Conservation (phyloP, 768 basidiomycete genomes). For the Phylloporus rhodoxanthus region DNA sequence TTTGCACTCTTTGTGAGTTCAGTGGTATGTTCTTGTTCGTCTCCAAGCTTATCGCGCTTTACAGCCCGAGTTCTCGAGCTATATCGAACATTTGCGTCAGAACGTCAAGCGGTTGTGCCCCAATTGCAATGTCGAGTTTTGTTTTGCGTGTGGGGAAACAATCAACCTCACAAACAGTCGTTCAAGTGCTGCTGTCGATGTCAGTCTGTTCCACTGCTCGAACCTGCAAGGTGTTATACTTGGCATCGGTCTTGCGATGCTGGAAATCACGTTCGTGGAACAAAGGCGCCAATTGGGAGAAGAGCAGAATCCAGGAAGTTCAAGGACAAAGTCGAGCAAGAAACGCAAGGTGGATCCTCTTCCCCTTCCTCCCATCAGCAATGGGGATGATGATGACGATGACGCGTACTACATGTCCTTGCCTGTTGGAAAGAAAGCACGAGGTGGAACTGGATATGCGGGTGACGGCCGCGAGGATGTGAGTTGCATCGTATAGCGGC, state of each 20-base stretch:
- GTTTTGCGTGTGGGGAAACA: slow-evolving; percentile 73
- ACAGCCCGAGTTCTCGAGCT: slow-evolving; percentile 68
- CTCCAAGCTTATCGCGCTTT: slow-evolving; percentile 8
- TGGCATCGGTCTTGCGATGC: slow-evolving; percentile 84
- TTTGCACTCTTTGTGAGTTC: slow-evolving; percentile 73
- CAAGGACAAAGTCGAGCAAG: slow-evolving; percentile 34
- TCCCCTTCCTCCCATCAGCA: slow-evolving; percentile 12
- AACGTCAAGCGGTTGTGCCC: slow-evolving; percentile 59
- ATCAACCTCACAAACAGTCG: slow-evolving; percentile 42
- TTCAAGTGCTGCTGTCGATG: slow-evolving; percentile 41
- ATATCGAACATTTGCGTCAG: slow-evolving; percentile 56
- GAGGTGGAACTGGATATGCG: slow-evolving; percentile 83
- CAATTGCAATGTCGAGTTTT: slow-evolving; percentile 55
- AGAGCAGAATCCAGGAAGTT: slow-evolving; percentile 19
- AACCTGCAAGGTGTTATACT: slow-evolving; percentile 86
- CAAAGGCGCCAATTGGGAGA: slow-evolving; percentile 37
- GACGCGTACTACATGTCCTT: slow-evolving; percentile 39
- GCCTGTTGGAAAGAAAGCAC: slow-evolving; percentile 55
- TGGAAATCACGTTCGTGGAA: slow-evolving; percentile 67
- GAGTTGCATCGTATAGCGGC: slow-evolving; percentile 28
- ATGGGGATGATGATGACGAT: slow-evolving; percentile 52
- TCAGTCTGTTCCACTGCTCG: slow-evolving; percentile 80
- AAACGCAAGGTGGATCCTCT: slow-evolving; percentile 36
- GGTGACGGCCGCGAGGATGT: slow-evolving; percentile 83
- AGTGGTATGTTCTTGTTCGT: background rate